Percentiles rank a stretch among this genome's conserved stretches.
Evolutionary conservation across 441 rosid species (phyloP).

Genomic region (Isatis lusitanica): DNA sequence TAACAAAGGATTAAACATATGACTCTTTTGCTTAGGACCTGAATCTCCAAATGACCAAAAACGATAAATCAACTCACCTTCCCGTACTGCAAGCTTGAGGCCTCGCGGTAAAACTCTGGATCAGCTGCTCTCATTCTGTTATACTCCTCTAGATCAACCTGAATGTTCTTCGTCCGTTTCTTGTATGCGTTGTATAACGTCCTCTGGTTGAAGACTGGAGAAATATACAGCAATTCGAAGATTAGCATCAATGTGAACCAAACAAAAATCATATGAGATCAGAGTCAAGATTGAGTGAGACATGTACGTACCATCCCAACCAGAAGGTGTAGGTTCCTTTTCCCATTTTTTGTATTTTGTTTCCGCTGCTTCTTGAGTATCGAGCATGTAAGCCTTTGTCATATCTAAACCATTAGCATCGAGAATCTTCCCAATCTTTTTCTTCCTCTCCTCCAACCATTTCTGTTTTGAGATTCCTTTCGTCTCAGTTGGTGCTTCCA

Average conservation of each 20-base stretch:
- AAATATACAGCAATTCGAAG: neutral
- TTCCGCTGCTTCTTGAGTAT: constrained; percentile 90
- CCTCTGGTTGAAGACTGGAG: constrained; percentile 84
- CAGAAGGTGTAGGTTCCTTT: constrained; percentile 87
- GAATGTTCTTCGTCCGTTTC: constrained; percentile 73
- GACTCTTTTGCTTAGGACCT: neutral
- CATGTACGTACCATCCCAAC: constrained; percentile 87
- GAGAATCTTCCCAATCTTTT: constrained; percentile 81
- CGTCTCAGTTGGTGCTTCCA: constrained; percentile 80
- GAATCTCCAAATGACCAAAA: neutral
- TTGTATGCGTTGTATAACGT: constrained; percentile 83
- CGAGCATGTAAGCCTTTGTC: constrained; percentile 77
- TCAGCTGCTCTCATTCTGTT: constrained; percentile 93
- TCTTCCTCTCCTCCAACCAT: constrained; percentile 90
- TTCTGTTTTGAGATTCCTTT: constrained; percentile 92
- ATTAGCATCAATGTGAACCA: constrained; percentile 11
- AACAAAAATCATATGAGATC: neutral
- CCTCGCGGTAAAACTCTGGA: constrained; percentile 96
- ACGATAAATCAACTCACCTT: constrained; percentile 52
- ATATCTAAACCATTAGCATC: constrained; percentile 94
- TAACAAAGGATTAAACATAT: neutral
- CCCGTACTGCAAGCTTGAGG: constrained; percentile 92
- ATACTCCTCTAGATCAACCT: constrained; percentile 76
- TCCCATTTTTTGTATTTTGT: constrained; percentile 94
- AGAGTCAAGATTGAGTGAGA: neutral